Evolutionary conservation across 208 protist genomes (phyloP).

Genomic region (Wallacemonas sp.): DNA sequence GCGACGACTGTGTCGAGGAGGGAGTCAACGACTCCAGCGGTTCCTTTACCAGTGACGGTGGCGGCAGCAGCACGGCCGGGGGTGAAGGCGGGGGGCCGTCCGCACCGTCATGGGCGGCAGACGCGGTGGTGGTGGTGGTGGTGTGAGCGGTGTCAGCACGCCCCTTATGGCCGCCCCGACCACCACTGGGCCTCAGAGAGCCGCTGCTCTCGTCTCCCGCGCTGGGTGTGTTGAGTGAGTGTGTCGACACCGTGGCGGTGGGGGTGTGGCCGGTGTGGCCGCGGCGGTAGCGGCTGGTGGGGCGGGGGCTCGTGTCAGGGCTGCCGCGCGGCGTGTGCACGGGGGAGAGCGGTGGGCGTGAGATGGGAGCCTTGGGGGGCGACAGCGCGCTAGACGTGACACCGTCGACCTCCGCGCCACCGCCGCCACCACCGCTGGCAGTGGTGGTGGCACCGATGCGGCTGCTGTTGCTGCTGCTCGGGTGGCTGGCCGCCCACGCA

Average conservation of each 20-base stretch:
- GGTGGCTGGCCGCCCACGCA: too few relatives aligned
- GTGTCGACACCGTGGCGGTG: too few relatives aligned
- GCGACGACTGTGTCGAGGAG: too few relatives aligned
- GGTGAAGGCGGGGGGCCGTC: neutral
- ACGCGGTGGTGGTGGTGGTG: neutral
- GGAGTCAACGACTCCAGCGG: too few relatives aligned
- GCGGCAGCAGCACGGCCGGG: too few relatives aligned
- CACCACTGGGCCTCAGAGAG: too few relatives aligned
- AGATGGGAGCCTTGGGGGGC: neutral
- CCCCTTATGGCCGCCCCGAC: too few relatives aligned
- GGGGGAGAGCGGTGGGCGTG: neutral
- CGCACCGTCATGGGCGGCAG: neutral
- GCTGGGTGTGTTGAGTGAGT: too few relatives aligned
- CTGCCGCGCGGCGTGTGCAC: neutral
- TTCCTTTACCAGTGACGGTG: too few relatives aligned
- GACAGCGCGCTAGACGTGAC: neutral
- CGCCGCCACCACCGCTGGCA: neutral
- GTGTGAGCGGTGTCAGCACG: neutral
- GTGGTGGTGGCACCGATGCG: neutral
- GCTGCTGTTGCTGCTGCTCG: neutral
- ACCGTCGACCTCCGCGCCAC: neutral
- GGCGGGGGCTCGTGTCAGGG: neutral
- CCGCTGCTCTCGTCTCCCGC: too few relatives aligned
- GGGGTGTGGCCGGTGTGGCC: neutral
- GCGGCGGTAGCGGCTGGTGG: neutral